Evolutionary conservation across 78 protist species (phyloP), one percentile per base, ranked within the genome.

Genomic region (Guillardia theta): DNA sequence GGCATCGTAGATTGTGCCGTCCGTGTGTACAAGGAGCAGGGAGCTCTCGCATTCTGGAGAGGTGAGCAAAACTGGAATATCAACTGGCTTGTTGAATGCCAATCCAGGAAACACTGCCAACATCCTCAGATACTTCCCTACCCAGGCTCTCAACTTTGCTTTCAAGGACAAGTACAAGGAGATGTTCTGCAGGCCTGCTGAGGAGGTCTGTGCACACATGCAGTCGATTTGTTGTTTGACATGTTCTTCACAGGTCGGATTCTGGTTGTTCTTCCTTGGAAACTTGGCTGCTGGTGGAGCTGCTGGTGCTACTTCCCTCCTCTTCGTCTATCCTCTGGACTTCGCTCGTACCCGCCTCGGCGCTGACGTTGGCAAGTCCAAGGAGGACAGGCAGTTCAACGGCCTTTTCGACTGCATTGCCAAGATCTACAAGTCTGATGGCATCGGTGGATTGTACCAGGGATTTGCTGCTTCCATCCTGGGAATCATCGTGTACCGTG

Each of bases 101-200:
- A 95, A 98, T 98, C 98, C 99, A 58, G 99, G 99, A 36, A 98
- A 98, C 98, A 43, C 94, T 24, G 97, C 99, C 64, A 98, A 99
- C 97, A 96, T 97, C 50, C 80, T 99, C 78, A 98, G 99, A 37
- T 99, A 98, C 97, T 98, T 98, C 98, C 99, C 99, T 50, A 98
- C 99, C 53, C 99, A 70, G 83, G 99, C 99, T 30, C 95, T 99
- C 37, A 98, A 98, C 99, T 98, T 99, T 94, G 98, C 98, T 94
- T 99, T 99, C 99, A 99, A 99, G 98, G 99, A 98, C 88, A 39
- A 88, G 87, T 95, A 96, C 98, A 99, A 99, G 97, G 48, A 48
- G 41, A 44, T 97, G 87, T 98, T 99, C 94, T 94, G 15, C 50
- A 48, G 50, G 27, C 83, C 83, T 3, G 83, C 83, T 24, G 6